phyloP scores from a whole-genome alignment of 164 flowering plant species.

The Nymphaea thermarum region DNA sequence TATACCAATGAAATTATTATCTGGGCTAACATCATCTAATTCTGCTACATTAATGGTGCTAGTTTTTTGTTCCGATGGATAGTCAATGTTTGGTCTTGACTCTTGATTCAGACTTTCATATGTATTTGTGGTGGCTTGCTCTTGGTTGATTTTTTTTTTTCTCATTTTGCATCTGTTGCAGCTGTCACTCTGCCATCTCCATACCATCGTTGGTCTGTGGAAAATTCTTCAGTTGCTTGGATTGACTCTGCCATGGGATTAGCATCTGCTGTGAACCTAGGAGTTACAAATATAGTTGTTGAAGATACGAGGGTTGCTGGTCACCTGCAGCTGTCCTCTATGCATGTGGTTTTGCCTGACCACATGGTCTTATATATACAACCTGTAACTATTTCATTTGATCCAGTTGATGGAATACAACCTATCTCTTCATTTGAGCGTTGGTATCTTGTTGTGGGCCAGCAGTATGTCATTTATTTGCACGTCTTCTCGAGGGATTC shows the following conservation, averaged over 20 bases:
- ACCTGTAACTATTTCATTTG: constrained; percentile 43
- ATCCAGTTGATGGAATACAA: constrained; percentile 38
- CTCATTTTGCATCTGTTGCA: constrained; percentile 4
- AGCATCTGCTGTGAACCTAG: constrained; percentile 45
- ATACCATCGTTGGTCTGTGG: constrained; percentile 60
- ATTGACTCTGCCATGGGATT: constrained; percentile 51
- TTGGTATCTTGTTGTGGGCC: constrained; percentile 67
- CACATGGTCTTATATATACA: constrained; percentile 38
- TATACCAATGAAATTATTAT: too few relatives aligned
- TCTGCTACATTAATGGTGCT: too few relatives aligned
- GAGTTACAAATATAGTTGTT: constrained; percentile 52
- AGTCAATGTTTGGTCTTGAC: not conserved
- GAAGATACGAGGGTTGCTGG: constrained; percentile 86
- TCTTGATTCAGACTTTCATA: not conserved
- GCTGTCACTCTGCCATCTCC: constrained; percentile 69
- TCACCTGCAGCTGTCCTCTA: constrained; percentile 61
- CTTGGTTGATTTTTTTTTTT: not conserved
- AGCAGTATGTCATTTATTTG: constrained; percentile 49
- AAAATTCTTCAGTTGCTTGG: constrained; percentile 62
- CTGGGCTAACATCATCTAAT: too few relatives aligned
- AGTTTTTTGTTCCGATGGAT: too few relatives aligned
- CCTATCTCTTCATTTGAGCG: constrained; percentile 33
- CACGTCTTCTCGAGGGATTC: constrained; percentile 60
- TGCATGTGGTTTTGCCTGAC: constrained; percentile 80
- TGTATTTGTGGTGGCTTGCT: not conserved